These are phyloP conservation scores for Arxiozyma bovina DNA, from an alignment of 1,139 yeast species.

Conservation along the genomic window DNA sequence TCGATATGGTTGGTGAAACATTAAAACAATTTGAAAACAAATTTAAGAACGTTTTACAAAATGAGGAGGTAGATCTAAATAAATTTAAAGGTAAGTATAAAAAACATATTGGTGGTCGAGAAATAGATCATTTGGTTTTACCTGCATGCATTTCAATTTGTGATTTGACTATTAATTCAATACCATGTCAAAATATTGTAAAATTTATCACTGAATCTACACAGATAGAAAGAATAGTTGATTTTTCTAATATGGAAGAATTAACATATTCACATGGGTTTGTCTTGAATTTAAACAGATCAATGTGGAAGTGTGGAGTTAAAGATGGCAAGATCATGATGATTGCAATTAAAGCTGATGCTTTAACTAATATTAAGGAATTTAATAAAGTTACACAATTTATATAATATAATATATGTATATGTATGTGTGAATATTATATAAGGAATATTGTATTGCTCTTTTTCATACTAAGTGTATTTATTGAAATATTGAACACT, in stretches of 20 bases:
- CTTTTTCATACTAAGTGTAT: neutral
- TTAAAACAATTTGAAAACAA: slow-evolving; percentile 24
- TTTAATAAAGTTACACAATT: slow-evolving; percentile 16
- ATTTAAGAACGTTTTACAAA: slow-evolving; percentile 17
- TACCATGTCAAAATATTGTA: slow-evolving; percentile 20
- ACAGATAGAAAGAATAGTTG: slow-evolving; percentile 16
- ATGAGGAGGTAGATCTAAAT: slow-evolving; percentile 9
- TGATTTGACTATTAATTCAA: slow-evolving; percentile 22
- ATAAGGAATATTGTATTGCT: neutral
- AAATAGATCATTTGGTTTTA: slow-evolving; percentile 13
- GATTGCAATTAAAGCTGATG: slow-evolving; percentile 26
- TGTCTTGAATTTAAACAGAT: slow-evolving; percentile 21
- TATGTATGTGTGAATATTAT: neutral
- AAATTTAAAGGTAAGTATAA: slow-evolving; percentile 10
- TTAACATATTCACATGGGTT: slow-evolving; percentile 17
- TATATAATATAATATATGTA: slow-evolving; percentile 3
- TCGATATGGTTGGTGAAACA: slow-evolving; percentile 26
- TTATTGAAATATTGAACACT: neutral
- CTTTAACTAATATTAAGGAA: slow-evolving; percentile 23
- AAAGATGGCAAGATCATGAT: slow-evolving; percentile 20
- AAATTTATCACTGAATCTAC: slow-evolving; percentile 18
- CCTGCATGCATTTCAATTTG: slow-evolving; percentile 27
- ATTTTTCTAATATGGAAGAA: slow-evolving; percentile 11
- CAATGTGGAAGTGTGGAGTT: slow-evolving; percentile 29
- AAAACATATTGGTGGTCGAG: slow-evolving; percentile 1